These are phyloP conservation scores for Sclerotinia subarctica DNA, from an alignment of 2,329 filamentous ascomycete genomes.

Conservation along the genomic window DNA sequence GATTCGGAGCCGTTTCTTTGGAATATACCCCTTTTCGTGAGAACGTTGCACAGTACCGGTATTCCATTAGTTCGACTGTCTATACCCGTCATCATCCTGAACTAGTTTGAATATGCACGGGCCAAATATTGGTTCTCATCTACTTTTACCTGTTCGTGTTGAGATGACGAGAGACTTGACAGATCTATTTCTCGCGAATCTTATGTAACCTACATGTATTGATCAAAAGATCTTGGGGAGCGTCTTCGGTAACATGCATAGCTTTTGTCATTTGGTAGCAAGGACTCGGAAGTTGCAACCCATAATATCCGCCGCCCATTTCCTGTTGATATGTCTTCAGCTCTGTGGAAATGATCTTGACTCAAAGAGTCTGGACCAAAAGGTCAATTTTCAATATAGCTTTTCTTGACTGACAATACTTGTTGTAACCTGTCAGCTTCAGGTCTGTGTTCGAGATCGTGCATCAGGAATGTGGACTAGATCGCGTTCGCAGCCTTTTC, in stretches of 20 bases:
- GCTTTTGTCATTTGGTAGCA: slow-evolving; percentile 16
- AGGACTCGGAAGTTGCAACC: slow-evolving; percentile 17
- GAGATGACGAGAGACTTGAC: slow-evolving; percentile 9
- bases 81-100: slow-evolving; percentile 16
- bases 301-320: slow-evolving; percentile 13
- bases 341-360: slow-evolving; percentile 17
- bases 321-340: slow-evolving; percentile 7
- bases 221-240: slow-evolving; percentile 18
- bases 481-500: slow-evolving; percentile 1
- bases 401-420: slow-evolving; percentile 6
- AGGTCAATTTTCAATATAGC: slow-evolving; percentile 8
- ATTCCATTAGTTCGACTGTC: slow-evolving; percentile 4
- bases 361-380: slow-evolving; percentile 11
- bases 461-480: slow-evolving; percentile 16
- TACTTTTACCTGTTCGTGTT: slow-evolving; percentile 2
- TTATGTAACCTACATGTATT: slow-evolving; percentile 6
- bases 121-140: slow-evolving; percentile 6
- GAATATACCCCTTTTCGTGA: neutral
- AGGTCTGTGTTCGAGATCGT: slow-evolving; percentile 17
- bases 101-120: slow-evolving; percentile 12
- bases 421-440: slow-evolving; percentile 7
- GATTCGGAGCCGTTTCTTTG: neutral
- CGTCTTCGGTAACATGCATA: slow-evolving; percentile 17
- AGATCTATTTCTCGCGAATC: slow-evolving; percentile 22
- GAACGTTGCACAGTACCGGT: slow-evolving; percentile 7